phyloP scores from a whole-genome alignment of 345 rosid genomes.

The Adansonia digitata region DNA sequence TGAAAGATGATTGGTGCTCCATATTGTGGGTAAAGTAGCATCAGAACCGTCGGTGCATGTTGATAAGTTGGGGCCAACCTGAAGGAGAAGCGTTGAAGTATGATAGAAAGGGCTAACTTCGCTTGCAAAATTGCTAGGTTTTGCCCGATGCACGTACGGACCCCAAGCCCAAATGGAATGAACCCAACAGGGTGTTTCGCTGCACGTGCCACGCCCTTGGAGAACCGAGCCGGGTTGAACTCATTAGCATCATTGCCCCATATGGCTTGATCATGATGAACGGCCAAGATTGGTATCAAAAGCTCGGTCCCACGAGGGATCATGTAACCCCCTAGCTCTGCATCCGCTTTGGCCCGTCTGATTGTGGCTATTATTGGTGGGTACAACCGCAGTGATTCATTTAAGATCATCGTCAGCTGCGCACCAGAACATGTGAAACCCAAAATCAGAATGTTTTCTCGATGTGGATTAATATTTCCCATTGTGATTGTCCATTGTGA shows the following conservation, averaged over 20 bases:
- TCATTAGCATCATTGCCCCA: slow-evolving; percentile 83
- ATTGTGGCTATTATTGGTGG: slow-evolving; percentile 75
- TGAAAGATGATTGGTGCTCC: slow-evolving; percentile 73
- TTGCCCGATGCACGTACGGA: slow-evolving; percentile 71
- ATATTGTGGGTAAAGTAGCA: slow-evolving; percentile 70
- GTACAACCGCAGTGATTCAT: slow-evolving; percentile 61
- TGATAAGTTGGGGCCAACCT: slow-evolving; percentile 59
- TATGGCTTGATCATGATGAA: slow-evolving; percentile 62
- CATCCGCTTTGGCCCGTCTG: slow-evolving; percentile 54
- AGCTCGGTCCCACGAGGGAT: slow-evolving; percentile 69
- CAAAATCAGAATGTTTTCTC: slow-evolving; percentile 5
- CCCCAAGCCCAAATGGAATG: slow-evolving; percentile 80
- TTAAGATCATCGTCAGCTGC: slow-evolving; percentile 67
- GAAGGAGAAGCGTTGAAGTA: slow-evolving; percentile 66
- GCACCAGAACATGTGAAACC: neutral
- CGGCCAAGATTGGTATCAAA: slow-evolving; percentile 58
- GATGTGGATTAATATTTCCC: too few relatives aligned
- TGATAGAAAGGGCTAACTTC: slow-evolving; percentile 52
- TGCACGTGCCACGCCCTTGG: slow-evolving; percentile 65
- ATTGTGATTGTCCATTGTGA: neutral
- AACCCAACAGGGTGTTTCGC: slow-evolving; percentile 68
- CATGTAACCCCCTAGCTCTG: slow-evolving; percentile 62
- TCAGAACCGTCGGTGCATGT: slow-evolving; percentile 70
- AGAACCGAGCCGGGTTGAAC: slow-evolving; percentile 71
- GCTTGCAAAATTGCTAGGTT: slow-evolving; percentile 75